phyloP scores from a whole-genome alignment of 2,329 filamentous ascomycete genomes.

The Simplicillium aogashimaense region DNA sequence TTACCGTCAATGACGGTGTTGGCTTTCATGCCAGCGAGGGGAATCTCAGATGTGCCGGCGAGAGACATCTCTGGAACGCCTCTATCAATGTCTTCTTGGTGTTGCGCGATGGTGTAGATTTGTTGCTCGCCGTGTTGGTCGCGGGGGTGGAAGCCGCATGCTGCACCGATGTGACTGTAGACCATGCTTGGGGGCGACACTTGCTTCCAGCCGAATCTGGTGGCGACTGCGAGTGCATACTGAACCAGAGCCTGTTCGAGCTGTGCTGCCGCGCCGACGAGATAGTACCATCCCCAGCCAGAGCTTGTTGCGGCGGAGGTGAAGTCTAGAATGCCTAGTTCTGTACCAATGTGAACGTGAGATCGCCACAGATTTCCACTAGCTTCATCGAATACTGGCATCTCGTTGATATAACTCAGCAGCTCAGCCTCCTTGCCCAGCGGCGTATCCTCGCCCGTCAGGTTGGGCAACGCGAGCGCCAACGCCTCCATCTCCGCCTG shows the following conservation, averaged over 20 bases:
- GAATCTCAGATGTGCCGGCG: constrained; percentile 88
- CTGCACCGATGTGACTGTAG: constrained; percentile 80
- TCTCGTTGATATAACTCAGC: constrained; percentile 70
- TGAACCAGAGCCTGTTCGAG: constrained; percentile 91
- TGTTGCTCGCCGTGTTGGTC: constrained; percentile 89
- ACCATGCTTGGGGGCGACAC: constrained; percentile 84
- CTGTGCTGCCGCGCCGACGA: constrained; percentile 81
- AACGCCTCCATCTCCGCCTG: constrained; percentile 60
- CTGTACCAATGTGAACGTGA: constrained; percentile 76
- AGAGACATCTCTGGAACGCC: constrained; percentile 64
- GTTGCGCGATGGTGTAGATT: constrained; percentile 70
- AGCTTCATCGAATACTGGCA: constrained; percentile 32
- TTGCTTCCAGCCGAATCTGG: constrained; percentile 64
- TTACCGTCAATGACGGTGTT: constrained; percentile 54
- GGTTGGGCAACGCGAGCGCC: constrained; percentile 74
- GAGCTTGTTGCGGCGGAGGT: constrained; percentile 67
- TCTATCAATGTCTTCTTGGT: constrained; percentile 47
- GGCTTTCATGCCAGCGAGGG: constrained; percentile 83
- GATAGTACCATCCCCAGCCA: constrained; percentile 97
- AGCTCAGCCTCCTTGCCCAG: constrained; percentile 54
- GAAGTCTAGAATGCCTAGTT: constrained; percentile 89
- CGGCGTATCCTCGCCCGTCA: constrained; percentile 70
- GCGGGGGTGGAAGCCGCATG: constrained; percentile 89
- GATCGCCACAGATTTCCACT: constrained; percentile 49
- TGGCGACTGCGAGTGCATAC: constrained; percentile 69